A percentile compares a stretch with the other conserved stretches of the same genome.
Conservation (phyloP, 176 grass and related monocot species). For the Cymbopogon citratus region DNA sequence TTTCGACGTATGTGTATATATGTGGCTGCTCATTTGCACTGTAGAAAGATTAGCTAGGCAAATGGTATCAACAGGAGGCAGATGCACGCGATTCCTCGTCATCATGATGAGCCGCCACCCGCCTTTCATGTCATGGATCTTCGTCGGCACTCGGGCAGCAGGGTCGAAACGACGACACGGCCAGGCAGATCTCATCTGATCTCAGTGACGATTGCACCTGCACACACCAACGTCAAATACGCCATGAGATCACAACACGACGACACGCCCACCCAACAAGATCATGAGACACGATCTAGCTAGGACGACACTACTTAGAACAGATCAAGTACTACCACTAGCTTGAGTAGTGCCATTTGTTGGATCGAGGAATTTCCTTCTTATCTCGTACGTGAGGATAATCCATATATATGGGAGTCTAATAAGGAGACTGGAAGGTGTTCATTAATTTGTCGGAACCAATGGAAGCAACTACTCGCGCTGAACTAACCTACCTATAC, state of each 20-base stretch:
- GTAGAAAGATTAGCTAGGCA: no score
- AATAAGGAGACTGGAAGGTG: background rate
- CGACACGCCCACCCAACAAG: background rate
- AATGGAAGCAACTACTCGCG: background rate
- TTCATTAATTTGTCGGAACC: background rate
- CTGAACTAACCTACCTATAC: background rate
- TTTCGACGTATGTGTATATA: no score
- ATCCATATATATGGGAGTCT: background rate
- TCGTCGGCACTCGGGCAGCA: background rate
- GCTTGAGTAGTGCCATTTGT: background rate
- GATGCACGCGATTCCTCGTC: constrained; percentile 24
- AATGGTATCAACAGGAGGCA: no score
- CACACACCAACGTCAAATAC: background rate
- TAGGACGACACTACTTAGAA: background rate
- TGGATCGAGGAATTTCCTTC: background rate
- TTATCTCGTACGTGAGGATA: background rate
- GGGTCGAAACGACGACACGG: background rate
- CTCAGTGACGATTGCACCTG: background rate
- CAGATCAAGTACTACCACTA: background rate
- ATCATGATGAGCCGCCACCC: background rate
- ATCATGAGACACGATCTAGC: background rate
- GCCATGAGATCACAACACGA: constrained; percentile 10
- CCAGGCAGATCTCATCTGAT: constrained; percentile 7
- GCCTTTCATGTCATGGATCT: background rate
- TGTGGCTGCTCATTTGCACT: no score